Evolutionary conservation across 2,329 filamentous ascomycete species (phyloP).

Genomic region (Penicillium sclerotigenum): DNA sequence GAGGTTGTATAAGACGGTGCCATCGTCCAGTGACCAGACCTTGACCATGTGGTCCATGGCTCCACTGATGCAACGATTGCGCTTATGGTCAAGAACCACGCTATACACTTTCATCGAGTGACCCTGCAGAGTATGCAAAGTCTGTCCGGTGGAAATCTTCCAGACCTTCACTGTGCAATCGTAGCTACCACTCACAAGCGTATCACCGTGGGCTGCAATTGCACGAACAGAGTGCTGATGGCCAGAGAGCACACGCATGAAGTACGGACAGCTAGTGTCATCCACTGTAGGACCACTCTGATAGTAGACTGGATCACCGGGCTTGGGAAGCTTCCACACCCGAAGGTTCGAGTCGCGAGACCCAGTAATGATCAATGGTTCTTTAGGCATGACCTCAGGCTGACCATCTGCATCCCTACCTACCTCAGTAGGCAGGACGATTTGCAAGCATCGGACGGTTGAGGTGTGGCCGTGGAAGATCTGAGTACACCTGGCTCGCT

Average conservation of each 20-base stretch:
- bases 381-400: constrained; percentile 83
- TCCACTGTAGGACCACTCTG: constrained; percentile 71
- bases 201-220: constrained; percentile 91
- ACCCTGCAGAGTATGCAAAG: constrained; percentile 76
- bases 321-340: constrained; percentile 88
- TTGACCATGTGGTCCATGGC: constrained; percentile 99
- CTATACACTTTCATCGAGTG: constrained; percentile 95
- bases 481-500: constrained; percentile 86
- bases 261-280: constrained; percentile 85
- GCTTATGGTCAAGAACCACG: constrained; percentile 85
- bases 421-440: constrained; percentile 79
- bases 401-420: constrained; percentile 69
- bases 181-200: constrained; percentile 94
- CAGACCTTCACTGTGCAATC: constrained; percentile 93
- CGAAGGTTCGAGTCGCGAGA: constrained; percentile 91
- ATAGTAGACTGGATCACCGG: constrained; percentile 72
- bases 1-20: constrained; percentile 78
- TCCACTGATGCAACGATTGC: constrained; percentile 93
- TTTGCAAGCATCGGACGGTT: constrained; percentile 92
- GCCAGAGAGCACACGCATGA: constrained; percentile 79
- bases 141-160: constrained; percentile 94
- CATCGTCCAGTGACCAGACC: constrained; percentile 91
- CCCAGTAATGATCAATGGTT: constrained; percentile 94
- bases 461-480: constrained; percentile 97
- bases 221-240: constrained; percentile 93